Conservation (phyloP, 805 yeast species). For the Metschnikowia similis region DNA sequence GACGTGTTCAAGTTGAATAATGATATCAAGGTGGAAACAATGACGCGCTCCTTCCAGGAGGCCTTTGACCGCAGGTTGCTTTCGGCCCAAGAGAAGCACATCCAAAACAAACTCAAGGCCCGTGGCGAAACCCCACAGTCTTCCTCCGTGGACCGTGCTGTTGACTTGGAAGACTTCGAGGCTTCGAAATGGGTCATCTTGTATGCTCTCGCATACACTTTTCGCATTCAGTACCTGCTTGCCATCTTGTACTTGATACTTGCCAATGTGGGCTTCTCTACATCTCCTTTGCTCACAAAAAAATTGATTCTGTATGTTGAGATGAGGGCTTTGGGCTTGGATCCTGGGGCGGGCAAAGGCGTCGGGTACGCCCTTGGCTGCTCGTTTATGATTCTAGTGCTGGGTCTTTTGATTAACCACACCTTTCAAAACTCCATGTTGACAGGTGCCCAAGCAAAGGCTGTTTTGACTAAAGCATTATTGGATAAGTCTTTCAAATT, state of each 20-base stretch:
- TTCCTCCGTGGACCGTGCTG: conserved; percentile 16
- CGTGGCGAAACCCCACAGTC: conserved; percentile 21
- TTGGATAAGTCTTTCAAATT: conserved; percentile 64
- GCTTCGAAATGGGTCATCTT: conserved; percentile 23
- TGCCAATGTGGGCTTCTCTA: conserved; percentile 23
- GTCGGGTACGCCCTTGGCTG: conserved; percentile 41
- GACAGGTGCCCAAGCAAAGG: conserved; percentile 68
- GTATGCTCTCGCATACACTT: conserved; percentile 26
- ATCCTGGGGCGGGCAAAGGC: conserved; percentile 28
- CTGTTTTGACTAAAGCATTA: conserved; percentile 65
- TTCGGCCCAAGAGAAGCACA: conserved; percentile 16
- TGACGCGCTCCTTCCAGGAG: conserved; percentile 25
- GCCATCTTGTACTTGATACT: conserved; percentile 22
- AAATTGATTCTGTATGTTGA: conserved; percentile 36
- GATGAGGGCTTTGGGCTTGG: conserved; percentile 22
- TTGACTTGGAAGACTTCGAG: conserved; percentile 30
- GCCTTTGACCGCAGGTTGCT: conserved; percentile 5
- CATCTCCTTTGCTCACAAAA: conserved; percentile 34
- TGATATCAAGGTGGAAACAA: conserved; percentile 29
- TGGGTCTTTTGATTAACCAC: conserved; percentile 48
- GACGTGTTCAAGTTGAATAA: conserved; percentile 48
- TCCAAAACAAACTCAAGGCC: conserved; percentile 23
- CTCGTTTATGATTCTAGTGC: conserved; percentile 24
- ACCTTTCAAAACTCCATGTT: conserved; percentile 57
- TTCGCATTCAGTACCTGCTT: conserved; percentile 25